A percentile compares a stretch with the other conserved stretches of the same genome.
These are phyloP conservation scores for Trichoderma cornu-damae DNA, from an alignment of 2,329 filamentous ascomycete species.

Conservation along the genomic window DNA sequence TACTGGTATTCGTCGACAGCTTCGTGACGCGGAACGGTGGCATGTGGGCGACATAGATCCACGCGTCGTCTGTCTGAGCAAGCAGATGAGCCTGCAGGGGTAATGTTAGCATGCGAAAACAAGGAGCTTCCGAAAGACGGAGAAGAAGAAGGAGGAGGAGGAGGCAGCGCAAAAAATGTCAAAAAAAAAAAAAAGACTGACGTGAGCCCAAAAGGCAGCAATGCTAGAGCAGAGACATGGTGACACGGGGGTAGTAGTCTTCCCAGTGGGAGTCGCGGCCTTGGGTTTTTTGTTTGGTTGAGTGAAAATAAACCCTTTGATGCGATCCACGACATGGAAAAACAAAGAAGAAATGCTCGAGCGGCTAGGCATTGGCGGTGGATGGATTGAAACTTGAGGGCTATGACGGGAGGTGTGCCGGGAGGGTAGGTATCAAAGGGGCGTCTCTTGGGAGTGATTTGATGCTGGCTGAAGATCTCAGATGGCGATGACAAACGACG, in stretches of 20 bases:
- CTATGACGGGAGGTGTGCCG: conserved; percentile 2
- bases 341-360: neutral
- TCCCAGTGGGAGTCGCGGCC: too few species aligned
- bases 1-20: conserved; percentile 3
- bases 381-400: neutral
- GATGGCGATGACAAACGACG: too few species aligned
- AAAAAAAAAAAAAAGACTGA: conserved; percentile 7
- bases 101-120: neutral
- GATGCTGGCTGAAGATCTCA: too few species aligned
- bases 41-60: conserved; percentile 18
- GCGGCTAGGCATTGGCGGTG: neutral
- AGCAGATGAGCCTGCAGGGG: conserved; percentile 18
- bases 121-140: neutral
- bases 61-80: conserved; percentile 14
- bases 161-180: neutral
- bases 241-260: conserved; percentile 4
- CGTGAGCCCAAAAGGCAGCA: conserved; percentile 16
- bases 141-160: neutral
- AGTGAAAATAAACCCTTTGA: neutral
- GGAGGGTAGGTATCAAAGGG: neutral
- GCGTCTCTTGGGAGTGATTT: neutral
- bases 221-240: conserved; percentile 15
- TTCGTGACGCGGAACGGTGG: conserved; percentile 17
- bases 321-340: neutral
- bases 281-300: conserved; percentile 1